Percentiles rank a stretch among this genome's conserved stretches.
phyloP scores from a whole-genome alignment of 2,329 filamentous ascomycete genomes.

The Stagonosporopsis tanaceti region DNA sequence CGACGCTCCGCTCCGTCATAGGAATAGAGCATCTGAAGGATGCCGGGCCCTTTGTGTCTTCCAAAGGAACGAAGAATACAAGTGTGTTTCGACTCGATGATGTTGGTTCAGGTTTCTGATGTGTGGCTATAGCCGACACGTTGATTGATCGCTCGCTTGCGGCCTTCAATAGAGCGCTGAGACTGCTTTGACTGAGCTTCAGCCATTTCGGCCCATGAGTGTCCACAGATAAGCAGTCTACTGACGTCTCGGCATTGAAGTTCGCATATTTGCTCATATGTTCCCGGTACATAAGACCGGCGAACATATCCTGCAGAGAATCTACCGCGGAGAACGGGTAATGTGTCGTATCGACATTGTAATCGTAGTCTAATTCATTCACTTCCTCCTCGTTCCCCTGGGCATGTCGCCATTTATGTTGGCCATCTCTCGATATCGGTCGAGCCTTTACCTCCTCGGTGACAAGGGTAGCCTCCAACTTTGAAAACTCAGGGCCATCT shows the following conservation, averaged over 20 bases:
- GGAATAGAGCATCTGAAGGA: background rate
- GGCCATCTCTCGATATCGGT: background rate
- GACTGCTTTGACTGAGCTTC: slow-evolving; percentile 2
- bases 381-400: background rate
- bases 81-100: background rate
- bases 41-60: background rate
- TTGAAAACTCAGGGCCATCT: slow-evolving; percentile 5
- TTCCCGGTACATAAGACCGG: background rate
- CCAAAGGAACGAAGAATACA: background rate
- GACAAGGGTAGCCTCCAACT: background rate
- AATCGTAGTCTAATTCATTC: slow-evolving; percentile 3
- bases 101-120: background rate
- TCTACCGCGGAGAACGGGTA: background rate
- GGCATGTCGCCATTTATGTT: slow-evolving; percentile 2
- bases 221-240: background rate
- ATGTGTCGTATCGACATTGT: background rate
- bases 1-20: slow-evolving; percentile 12
- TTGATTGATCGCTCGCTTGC: slow-evolving; percentile 2
- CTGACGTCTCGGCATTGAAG: background rate
- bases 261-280: background rate
- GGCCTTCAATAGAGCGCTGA: background rate
- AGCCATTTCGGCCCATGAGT: background rate
- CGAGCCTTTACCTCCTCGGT: background rate
- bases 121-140: background rate
- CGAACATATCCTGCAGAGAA: background rate